phyloP scores from a whole-genome alignment of 495 filamentous ascomycete genomes.

The Recurvomyces mirabilis region DNA sequence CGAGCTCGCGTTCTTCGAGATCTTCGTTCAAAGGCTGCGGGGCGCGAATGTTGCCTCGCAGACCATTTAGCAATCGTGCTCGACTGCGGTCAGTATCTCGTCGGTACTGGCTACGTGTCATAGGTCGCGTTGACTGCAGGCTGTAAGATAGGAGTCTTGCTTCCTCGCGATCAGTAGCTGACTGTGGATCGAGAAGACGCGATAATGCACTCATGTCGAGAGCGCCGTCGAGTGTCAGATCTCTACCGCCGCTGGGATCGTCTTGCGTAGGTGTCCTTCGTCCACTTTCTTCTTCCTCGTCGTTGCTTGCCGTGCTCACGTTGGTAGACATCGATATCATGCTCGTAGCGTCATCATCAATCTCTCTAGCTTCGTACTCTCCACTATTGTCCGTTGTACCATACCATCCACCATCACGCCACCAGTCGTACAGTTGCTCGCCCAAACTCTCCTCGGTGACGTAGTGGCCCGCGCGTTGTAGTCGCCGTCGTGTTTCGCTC shows the following conservation, averaged over 20 bases:
- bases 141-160: conserved; percentile 75
- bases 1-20: conserved; percentile 70
- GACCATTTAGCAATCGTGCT: conserved; percentile 47
- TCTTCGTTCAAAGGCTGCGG: conserved; percentile 38
- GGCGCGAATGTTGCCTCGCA: conserved; percentile 22
- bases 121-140: conserved; percentile 52
- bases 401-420: conserved; percentile 69
- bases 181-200: conserved; percentile 71
- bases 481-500: conserved; percentile 52
- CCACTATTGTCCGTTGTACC: conserved; percentile 67
- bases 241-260: conserved; percentile 30
- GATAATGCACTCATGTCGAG: conserved; percentile 62
- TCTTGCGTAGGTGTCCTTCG: conserved; percentile 66
- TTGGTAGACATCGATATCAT: conserved; percentile 54
- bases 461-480: conserved; percentile 24
- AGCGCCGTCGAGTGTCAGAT: conserved; percentile 42
- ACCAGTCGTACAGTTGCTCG: conserved; percentile 66
- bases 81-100: conserved; percentile 53
- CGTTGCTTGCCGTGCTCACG: conserved; percentile 32
- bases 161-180: conserved; percentile 63
- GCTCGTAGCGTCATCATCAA: conserved; percentile 58
- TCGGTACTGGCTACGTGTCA: conserved; percentile 71
- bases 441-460: conserved; percentile 53
- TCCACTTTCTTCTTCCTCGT: conserved; percentile 40
- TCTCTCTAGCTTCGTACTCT: conserved; percentile 44